phyloP scores from a whole-genome alignment of 2,329 filamentous ascomycete genomes.

The Diplodia sapinea region DNA sequence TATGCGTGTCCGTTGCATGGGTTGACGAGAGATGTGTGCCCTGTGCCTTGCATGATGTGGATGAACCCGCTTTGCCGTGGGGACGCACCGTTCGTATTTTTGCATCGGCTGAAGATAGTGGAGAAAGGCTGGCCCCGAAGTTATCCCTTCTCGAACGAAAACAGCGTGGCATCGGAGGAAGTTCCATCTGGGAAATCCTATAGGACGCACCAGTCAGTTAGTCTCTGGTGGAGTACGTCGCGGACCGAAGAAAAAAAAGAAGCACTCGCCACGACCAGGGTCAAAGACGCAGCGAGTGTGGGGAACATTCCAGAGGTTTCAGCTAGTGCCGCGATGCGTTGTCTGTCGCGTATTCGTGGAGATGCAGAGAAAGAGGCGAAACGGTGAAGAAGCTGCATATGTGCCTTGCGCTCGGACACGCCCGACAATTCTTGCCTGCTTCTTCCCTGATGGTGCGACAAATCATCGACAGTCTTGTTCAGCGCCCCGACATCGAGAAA shows the following conservation, averaged over 20 bases:
- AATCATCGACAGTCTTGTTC: background rate
- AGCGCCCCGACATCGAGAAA: background rate
- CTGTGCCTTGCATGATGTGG: constrained; percentile 21
- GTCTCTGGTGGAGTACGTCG: background rate
- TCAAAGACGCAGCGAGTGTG: background rate
- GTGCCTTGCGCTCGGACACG: constrained; percentile 17
- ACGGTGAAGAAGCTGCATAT: constrained; percentile 12
- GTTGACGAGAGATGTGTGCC: background rate
- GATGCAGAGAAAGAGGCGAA: background rate
- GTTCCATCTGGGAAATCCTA: too few relatives aligned
- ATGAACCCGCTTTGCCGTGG: background rate
- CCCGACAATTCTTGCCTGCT: constrained; percentile 10
- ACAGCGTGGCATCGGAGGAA: background rate
- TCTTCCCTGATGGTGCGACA: background rate
- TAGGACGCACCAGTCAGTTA: too few relatives aligned
- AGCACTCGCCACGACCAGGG: background rate
- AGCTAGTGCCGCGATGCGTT: constrained; percentile 27
- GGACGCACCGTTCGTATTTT: background rate
- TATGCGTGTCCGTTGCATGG: background rate
- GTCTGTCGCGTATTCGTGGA: constrained; percentile 20
- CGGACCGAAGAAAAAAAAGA: background rate
- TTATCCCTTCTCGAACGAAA: background rate
- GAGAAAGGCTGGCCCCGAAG: background rate
- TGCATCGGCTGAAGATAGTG: background rate
- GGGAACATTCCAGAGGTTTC: constrained; percentile 11